Conservation (phyloP, 2,329 filamentous ascomycete species). For the Neonectria faginata region DNA sequence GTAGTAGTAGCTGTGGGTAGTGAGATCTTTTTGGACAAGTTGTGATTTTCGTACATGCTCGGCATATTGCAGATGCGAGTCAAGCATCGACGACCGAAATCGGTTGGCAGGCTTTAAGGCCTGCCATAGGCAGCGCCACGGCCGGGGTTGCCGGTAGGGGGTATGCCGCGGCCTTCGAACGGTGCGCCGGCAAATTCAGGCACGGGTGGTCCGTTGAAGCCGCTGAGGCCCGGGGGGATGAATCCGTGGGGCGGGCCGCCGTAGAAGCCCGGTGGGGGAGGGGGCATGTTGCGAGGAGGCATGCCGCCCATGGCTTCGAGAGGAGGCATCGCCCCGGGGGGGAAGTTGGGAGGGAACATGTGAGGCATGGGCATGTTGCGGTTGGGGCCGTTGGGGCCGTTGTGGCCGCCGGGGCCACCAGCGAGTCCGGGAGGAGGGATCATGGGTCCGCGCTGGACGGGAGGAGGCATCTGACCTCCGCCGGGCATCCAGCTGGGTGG, state of each 20-base stretch:
- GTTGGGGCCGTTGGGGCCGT: constrained; percentile 40
- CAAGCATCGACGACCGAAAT: background rate
- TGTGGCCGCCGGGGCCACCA: constrained; percentile 41
- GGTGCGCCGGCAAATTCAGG: constrained; percentile 60
- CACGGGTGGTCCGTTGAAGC: constrained; percentile 64
- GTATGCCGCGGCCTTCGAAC: constrained; percentile 68
- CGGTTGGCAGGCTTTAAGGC: constrained; percentile 36
- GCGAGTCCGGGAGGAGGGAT: constrained; percentile 70
- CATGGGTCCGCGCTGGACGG: constrained; percentile 61
- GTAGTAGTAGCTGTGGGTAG: constrained; percentile 12
- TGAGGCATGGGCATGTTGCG: constrained; percentile 64
- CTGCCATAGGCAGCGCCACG: constrained; percentile 51
- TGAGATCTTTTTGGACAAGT: constrained; percentile 34
- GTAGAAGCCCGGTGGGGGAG: constrained; percentile 70
- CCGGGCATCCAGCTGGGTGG: constrained; percentile 66
- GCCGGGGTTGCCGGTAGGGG: constrained; percentile 58
- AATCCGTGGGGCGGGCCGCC: constrained; percentile 64
- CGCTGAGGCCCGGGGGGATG: constrained; percentile 66
- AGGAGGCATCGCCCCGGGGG: constrained; percentile 60
- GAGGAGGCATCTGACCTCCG: constrained; percentile 58
- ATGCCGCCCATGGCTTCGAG: constrained; percentile 63
- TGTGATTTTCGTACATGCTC: constrained; percentile 38
- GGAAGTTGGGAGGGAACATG: constrained; percentile 73
- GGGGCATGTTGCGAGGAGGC: constrained; percentile 65
- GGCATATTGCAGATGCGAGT: constrained; percentile 20